phyloP scores from a whole-genome alignment of 2,329 filamentous ascomycete species.

The Fusarium fujikuroi region DNA sequence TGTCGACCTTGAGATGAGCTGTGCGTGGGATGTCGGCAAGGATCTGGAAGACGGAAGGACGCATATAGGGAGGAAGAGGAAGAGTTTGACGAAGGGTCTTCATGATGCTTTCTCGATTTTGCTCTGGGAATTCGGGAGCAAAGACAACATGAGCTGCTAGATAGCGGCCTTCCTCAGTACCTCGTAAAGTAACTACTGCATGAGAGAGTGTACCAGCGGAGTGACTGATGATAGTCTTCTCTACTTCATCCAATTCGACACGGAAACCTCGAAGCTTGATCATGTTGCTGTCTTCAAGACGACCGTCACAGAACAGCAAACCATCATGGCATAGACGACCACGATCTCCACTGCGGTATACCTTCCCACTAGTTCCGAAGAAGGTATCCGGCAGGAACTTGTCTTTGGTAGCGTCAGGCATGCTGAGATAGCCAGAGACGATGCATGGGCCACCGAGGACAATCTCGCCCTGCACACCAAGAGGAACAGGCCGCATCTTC shows the following conservation, averaged over 20 bases:
- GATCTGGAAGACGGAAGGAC: neutral
- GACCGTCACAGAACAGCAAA: neutral
- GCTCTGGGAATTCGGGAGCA: neutral
- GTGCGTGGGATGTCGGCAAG: neutral
- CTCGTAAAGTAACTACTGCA: neutral
- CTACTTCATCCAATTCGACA: neutral
- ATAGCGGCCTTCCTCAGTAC: neutral
- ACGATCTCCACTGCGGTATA: neutral
- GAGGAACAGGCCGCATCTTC: neutral
- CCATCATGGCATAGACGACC: neutral
- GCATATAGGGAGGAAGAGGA: neutral
- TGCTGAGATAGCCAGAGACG: neutral
- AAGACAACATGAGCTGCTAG: neutral
- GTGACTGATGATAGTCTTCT: neutral
- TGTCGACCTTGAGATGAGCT: neutral
- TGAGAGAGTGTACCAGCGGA: neutral
- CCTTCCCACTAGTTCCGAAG: neutral
- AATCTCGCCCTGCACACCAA: neutral
- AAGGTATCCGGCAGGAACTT: neutral
- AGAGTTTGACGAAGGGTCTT: fast-evolving
- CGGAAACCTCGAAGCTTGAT: neutral
- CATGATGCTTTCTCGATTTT: neutral
- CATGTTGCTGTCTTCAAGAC: neutral
- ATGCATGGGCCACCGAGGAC: neutral
- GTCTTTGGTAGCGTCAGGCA: neutral